These are phyloP conservation scores for Populus pruinosa DNA, from an alignment of 345 rosid genomes.

Conservation along the genomic window DNA sequence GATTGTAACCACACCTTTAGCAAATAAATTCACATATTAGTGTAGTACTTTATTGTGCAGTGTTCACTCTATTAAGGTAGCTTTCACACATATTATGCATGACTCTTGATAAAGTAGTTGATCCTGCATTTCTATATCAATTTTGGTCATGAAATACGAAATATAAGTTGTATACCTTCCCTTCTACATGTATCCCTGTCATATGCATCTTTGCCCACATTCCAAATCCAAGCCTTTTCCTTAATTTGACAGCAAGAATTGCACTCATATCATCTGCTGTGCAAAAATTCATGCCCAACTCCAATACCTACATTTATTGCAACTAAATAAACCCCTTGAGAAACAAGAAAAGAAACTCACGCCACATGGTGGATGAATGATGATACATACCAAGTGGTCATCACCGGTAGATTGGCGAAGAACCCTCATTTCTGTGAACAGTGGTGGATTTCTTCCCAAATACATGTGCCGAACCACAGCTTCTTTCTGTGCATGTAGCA, in stretches of 20 bases:
- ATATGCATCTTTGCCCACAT: slow-evolving; percentile 88
- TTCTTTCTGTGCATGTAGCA: slow-evolving; percentile 52
- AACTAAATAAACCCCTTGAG: slow-evolving; percentile 11
- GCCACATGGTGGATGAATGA: background rate
- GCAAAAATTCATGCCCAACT: slow-evolving; percentile 84
- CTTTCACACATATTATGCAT: too few relatives aligned
- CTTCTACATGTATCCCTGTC: slow-evolving; percentile 95
- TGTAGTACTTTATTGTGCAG: too few relatives aligned
- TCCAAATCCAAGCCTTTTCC: slow-evolving; percentile 89
- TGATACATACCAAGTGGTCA: slow-evolving; percentile 72
- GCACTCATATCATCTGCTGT: slow-evolving; percentile 96
- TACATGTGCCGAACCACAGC: slow-evolving; percentile 73
- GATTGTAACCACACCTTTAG: too few relatives aligned
- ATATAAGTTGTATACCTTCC: slow-evolving; percentile 49
- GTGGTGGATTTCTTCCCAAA: slow-evolving; percentile 86
- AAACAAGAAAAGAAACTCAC: background rate
- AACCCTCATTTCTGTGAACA: slow-evolving; percentile 77
- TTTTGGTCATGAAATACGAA: background rate
- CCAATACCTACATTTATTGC: slow-evolving; percentile 59
- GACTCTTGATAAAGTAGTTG: too few relatives aligned
- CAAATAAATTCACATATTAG: too few relatives aligned
- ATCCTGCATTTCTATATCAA: too few relatives aligned
- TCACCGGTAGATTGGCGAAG: slow-evolving; percentile 59
- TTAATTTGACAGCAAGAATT: slow-evolving; percentile 76
- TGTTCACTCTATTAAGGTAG: too few relatives aligned